Evolutionary conservation across 1,139 yeast species (phyloP), one percentile per base, ranked within the genome.

Genomic region (Pneumocystis jirovecii): DNA sequence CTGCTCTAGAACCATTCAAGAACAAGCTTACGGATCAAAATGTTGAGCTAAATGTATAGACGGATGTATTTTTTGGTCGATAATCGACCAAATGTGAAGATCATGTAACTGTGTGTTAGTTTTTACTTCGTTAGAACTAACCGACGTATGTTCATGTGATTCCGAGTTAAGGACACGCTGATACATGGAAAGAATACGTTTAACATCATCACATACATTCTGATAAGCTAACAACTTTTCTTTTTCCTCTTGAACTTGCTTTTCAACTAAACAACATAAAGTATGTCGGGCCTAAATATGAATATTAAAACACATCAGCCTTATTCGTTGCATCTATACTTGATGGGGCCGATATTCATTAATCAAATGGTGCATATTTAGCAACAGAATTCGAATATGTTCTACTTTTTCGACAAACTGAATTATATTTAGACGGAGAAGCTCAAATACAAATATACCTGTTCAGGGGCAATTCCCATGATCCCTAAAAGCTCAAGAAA

Each of bases 261-360:
- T 50, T 50, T 50, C 57, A 8, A 50, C 34, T 25, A 50, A 29
- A 15, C 57, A 15, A 50, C 57, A 50, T 29, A 50, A 50, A 12
- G 57, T 50, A 50, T 50, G 34, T 10, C 57, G 57, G 6, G 57
- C 57, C 57, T 50, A 50, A 44, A 3, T 15, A 25, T 50, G 3
- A 50, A 25, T 50, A 50, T 50, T 50, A 25, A 50, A 50, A 50
- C 21, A 50, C 5, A 50, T 29, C 1, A 15, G 12, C 21, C 10
- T 6, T 50, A 50, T 50, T n/a, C 12, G 12, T 50, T 25, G 25
- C 10, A 25, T 25, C 17, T 15, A 3, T 7, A 91, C 85, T 73
- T 89, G 96, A 74, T 89, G 96, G 0, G 96, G 96, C 66, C 96
- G 78, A 75, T 89, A 89, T 65, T 89, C 89, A 74, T 89, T 89